Evolutionary conservation across 2,329 filamentous ascomycete genomes (phyloP), one percentile per base, ranked within the genome.

Genomic region (Graphiopsis chlorocephala): DNA sequence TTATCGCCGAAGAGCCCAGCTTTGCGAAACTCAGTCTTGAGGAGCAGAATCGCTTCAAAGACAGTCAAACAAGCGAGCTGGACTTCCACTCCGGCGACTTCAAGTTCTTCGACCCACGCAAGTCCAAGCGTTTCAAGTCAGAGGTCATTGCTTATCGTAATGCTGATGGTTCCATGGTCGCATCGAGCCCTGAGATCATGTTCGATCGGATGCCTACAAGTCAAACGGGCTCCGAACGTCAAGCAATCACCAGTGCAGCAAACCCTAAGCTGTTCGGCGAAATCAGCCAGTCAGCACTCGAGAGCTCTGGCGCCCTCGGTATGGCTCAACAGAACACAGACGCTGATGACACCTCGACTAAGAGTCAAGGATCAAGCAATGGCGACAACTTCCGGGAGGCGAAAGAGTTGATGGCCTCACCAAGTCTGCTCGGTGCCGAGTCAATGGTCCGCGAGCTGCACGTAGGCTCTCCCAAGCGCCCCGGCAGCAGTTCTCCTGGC

Each of bases 251-350:
- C n/a, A 65, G 61, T 28, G 64, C 67, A 35, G 67, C 60, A 45
- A 65, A 65, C 35, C 64, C 67, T 17, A 84, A 83, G 58, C 77
- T 89, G 6, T 89, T 88, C 71, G 86, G 86, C 14, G 86, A 89
- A 72, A 85, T 89, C 67, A 83, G 82, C 12, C 76, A 80, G 29
- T 86, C 85, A 23, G 82, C 82, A 12, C 71, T 88, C 15, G 77
- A 79, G 58, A 85, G 81, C 71, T 86, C 85, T 17, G 81, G 62
- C 20, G 62, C 56, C 5, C 31, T 65, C 4, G 52, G 61, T 25
- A 80, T 14, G n/a, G 25, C 25, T 10, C 23, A 38, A n/a, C 50
- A 26, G 14, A 14, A 47, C 28, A 74, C 81, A 23, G 31, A 58
- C 12, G 60, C 25, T 35, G 38, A 47, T 17, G n/a, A 33, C n/a